A percentile compares a stretch with the other conserved stretches of the same genome.
Evolutionary conservation across 2,329 filamentous ascomycete genomes (phyloP).

Genomic region (Ophiostoma angusticollis): DNA sequence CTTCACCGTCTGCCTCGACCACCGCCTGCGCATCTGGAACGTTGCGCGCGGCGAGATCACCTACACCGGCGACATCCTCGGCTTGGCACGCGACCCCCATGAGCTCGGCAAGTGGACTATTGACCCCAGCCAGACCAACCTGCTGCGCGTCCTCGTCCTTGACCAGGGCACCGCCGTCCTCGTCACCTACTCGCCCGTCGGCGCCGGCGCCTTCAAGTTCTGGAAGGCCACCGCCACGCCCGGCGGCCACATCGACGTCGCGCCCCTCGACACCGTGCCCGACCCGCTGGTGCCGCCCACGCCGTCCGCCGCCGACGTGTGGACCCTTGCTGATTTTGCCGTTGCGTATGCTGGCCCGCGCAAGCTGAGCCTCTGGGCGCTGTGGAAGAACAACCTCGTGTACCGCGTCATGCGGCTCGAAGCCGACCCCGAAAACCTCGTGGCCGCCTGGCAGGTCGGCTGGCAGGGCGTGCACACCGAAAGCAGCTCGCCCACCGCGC

Average conservation of each 20-base stretch:
- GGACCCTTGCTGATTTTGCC: slow-evolving; percentile 68
- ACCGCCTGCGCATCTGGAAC: slow-evolving; percentile 84
- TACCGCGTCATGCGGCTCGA: slow-evolving; percentile 63
- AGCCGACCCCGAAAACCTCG: slow-evolving; percentile 54
- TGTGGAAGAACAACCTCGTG: slow-evolving; percentile 76
- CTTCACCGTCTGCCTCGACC: slow-evolving; percentile 80
- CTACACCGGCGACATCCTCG: slow-evolving; percentile 64
- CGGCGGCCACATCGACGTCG: slow-evolving; percentile 49
- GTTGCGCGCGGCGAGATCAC: slow-evolving; percentile 66
- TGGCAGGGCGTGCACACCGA: slow-evolving; percentile 63
- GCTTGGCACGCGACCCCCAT: slow-evolving; percentile 50
- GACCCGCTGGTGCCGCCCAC: slow-evolving; percentile 52
- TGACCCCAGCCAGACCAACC: slow-evolving; percentile 63
- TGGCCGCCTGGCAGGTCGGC: slow-evolving; percentile 47
- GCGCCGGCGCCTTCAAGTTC: slow-evolving; percentile 86
- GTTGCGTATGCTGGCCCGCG: slow-evolving; percentile 40
- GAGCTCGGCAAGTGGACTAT: slow-evolving; percentile 64
- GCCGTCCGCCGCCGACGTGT: slow-evolving; percentile 60
- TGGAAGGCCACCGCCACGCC: slow-evolving; percentile 62
- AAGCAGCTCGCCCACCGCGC: slow-evolving; percentile 38
- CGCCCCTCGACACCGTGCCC: slow-evolving; percentile 41
- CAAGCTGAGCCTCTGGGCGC: slow-evolving; percentile 48
- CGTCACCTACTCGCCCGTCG: slow-evolving; percentile 78
- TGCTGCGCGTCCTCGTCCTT: slow-evolving; percentile 58
- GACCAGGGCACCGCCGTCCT: slow-evolving; percentile 43